A percentile compares a stretch with the other conserved stretches of the same genome.
Evolutionary conservation across 2,329 filamentous ascomycete genomes (phyloP).

Genomic region (Epichloe bromicola): DNA sequence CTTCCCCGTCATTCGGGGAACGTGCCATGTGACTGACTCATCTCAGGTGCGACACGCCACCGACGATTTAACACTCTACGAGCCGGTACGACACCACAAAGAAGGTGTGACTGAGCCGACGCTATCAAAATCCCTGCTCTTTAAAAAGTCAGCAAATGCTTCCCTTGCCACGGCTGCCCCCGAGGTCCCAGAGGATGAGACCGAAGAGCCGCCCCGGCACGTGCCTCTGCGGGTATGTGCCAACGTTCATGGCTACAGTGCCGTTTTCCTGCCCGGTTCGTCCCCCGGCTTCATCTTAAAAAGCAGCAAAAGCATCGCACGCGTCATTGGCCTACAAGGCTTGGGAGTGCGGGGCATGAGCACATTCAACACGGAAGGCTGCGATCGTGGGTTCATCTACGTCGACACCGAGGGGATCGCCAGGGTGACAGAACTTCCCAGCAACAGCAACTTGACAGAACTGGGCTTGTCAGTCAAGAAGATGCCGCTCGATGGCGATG

Average conservation of each 20-base stretch:
- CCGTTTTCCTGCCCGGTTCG: constrained; percentile 69
- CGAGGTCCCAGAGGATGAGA: constrained; percentile 36
- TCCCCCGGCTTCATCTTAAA: constrained; percentile 72
- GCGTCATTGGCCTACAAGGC: constrained; percentile 60
- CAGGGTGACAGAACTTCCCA: constrained; percentile 59
- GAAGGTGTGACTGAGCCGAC: constrained; percentile 20
- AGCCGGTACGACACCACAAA: constrained; percentile 49
- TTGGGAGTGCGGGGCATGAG: constrained; percentile 58
- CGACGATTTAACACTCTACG: constrained; percentile 78
- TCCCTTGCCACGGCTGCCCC: constrained; percentile 46
- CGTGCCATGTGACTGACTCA: too few relatives aligned
- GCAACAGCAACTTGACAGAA: constrained; percentile 54
- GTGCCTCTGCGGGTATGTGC: constrained; percentile 43
- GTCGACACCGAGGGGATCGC: constrained; percentile 60
- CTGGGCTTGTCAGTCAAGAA: constrained; percentile 65
- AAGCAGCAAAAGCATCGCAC: constrained; percentile 63
- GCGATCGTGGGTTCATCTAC: constrained; percentile 73
- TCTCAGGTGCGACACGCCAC: constrained; percentile 54
- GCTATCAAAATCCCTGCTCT: constrained; percentile 50
- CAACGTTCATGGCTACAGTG: constrained; percentile 64
- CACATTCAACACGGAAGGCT: constrained; percentile 62
- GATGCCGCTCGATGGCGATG: constrained; percentile 54
- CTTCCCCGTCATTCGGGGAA: too few relatives aligned
- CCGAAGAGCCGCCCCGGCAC: constrained; percentile 31
- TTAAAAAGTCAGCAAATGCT: constrained; percentile 62